phyloP scores from a whole-genome alignment of 768 basidiomycete genomes.

The Botryobasidium botryosum region DNA sequence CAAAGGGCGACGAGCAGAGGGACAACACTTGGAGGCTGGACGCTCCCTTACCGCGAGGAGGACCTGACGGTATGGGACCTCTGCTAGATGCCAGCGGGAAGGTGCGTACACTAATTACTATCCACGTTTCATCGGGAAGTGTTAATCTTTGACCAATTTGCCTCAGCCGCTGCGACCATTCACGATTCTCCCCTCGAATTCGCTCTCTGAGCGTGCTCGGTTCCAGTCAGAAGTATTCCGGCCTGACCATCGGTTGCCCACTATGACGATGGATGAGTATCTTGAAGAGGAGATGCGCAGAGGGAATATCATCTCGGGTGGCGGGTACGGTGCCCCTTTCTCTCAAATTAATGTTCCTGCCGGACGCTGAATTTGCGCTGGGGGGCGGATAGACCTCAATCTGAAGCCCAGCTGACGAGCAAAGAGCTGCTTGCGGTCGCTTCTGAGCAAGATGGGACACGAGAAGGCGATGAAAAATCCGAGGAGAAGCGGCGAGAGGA shows the following conservation, averaged over 20 bases:
- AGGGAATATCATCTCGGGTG: constrained; percentile 76
- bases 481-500: constrained; percentile 73
- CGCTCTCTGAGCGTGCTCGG: constrained; percentile 44
- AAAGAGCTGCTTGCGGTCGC: constrained; percentile 65
- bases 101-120: constrained; percentile 26
- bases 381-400: constrained; percentile 13
- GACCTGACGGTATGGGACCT: constrained; percentile 35
- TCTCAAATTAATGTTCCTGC: not conserved
- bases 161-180: constrained; percentile 75
- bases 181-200: constrained; percentile 67
- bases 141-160: not conserved
- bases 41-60: constrained; percentile 21
- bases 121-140: not conserved
- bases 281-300: constrained; percentile 66
- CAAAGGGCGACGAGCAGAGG: constrained; percentile 22
- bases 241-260: constrained; percentile 68
- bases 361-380: not conserved
- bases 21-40: constrained; percentile 64
- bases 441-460: constrained; percentile 71
- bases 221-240: constrained; percentile 72
- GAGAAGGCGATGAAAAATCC: constrained; percentile 42
- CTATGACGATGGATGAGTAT: constrained; percentile 93
- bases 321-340: constrained; percentile 42
- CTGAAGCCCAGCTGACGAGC: constrained; percentile 47
- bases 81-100: constrained; percentile 62